Percentiles rank a stretch among this genome's conserved stretches.
Evolutionary conservation across 495 filamentous ascomycete species (phyloP).

Genomic region (Neurospora sp.): DNA sequence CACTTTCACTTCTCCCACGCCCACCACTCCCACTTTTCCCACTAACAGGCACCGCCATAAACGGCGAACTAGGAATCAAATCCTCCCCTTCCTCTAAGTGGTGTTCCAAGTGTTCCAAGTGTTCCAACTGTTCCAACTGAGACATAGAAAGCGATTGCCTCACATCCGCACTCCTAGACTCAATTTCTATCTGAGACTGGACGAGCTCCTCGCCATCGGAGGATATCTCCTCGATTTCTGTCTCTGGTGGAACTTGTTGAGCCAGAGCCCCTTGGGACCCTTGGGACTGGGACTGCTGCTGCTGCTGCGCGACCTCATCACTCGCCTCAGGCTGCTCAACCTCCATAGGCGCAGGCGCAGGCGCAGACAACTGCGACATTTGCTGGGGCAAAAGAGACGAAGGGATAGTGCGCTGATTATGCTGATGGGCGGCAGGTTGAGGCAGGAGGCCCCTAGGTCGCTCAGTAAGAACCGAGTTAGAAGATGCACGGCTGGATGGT

Average conservation of each 20-base stretch:
- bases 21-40: background rate
- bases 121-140: background rate
- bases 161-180: background rate
- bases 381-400: background rate
- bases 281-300: background rate
- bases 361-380: background rate
- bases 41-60: background rate
- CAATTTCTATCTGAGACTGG: background rate
- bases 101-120: background rate
- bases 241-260: background rate
- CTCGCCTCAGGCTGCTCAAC: background rate
- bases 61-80: background rate
- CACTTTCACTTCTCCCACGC: background rate
- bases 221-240: background rate
- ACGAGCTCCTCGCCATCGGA: background rate
- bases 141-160: background rate
- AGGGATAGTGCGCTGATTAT: background rate
- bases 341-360: background rate
- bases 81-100: background rate
- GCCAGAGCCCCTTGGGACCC: background rate
- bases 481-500: background rate
- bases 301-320: background rate
- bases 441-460: background rate
- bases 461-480: background rate
- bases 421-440: background rate